Evolutionary conservation across 2,329 filamentous ascomycete genomes (phyloP).

Genomic region (Cordyceps pruinosa): DNA sequence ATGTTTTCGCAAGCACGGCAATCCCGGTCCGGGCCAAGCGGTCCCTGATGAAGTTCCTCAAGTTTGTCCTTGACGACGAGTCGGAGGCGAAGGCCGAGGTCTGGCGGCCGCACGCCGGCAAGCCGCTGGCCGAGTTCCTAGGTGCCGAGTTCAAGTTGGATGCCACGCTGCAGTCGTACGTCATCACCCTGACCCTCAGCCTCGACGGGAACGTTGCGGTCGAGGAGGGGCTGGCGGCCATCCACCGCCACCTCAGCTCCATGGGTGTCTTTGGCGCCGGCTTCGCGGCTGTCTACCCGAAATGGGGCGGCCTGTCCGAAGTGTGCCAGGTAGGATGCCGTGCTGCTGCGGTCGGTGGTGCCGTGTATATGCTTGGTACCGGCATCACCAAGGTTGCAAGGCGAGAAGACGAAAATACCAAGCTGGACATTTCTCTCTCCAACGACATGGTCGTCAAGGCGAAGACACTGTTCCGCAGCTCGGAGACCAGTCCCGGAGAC

Average conservation of each 20-base stretch:
- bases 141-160: conserved; percentile 60
- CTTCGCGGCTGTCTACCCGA: conserved; percentile 83
- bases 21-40: conserved; percentile 79
- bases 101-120: conserved; percentile 52
- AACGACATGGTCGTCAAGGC: conserved; percentile 53
- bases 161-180: conserved; percentile 53
- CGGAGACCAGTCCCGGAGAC: conserved; percentile 24
- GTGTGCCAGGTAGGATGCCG: conserved; percentile 87
- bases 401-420: conserved; percentile 17
- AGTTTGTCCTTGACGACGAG: conserved; percentile 72
- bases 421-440: conserved; percentile 44
- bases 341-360: conserved; percentile 83
- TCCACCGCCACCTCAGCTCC: conserved; percentile 74
- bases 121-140: conserved; percentile 53
- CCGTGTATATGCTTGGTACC: conserved; percentile 78
- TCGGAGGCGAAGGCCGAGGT: conserved; percentile 44
- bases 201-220: conserved; percentile 57
- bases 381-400: conserved; percentile 42
- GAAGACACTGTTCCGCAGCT: conserved; percentile 42
- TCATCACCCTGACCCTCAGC: conserved; percentile 65
- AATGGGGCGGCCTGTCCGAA: conserved; percentile 88
- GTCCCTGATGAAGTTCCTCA: conserved; percentile 85
- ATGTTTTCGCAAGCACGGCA: conserved; percentile 72
- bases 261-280: conserved; percentile 83
- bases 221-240: conserved; percentile 59